Percentiles rank a stretch among this genome's conserved stretches.
Evolutionary conservation across 352 stramenopile species (phyloP).

Genomic region (Pythium myriotylum): DNA sequence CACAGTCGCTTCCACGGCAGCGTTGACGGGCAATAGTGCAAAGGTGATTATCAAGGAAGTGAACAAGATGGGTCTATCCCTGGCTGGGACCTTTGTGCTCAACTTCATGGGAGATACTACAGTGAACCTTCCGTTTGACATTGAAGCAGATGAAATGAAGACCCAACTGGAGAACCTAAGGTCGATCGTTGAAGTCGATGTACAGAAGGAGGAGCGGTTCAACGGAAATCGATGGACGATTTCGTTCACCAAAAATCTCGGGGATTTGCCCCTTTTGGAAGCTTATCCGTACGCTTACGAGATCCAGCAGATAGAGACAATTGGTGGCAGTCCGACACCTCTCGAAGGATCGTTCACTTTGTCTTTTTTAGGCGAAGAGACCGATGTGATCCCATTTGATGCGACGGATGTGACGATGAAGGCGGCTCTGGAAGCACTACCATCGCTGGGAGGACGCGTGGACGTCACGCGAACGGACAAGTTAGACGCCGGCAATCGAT

Average conservation of each 20-base stretch:
- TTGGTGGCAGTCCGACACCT: conserved; percentile 92
- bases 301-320: conserved; percentile 91
- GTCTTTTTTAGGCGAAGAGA: conserved; percentile 77
- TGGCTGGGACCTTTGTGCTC: conserved; percentile 93
- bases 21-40: conserved; percentile 61
- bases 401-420: conserved; percentile 85
- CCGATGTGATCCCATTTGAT: conserved; percentile 84
- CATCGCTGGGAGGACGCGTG: conserved; percentile 81
- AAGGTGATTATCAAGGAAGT: conserved; percentile 72
- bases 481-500: conserved; percentile 84
- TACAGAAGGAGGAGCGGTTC: conserved; percentile 64
- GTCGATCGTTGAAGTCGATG: conserved; percentile 66
- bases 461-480: conserved; percentile 83
- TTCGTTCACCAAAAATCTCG: conserved; percentile 95
- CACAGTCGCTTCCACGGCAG: conserved; percentile 49
- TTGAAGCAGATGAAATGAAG: conserved; percentile 86
- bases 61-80: conserved; percentile 69
- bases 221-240: conserved; percentile 93
- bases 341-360: conserved; percentile 91
- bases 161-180: conserved; percentile 74
- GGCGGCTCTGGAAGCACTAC: conserved; percentile 85
- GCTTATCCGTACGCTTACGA: conserved; percentile 91
- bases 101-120: conserved; percentile 92
- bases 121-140: conserved; percentile 90
- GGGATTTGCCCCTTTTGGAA: conserved; percentile 92